Conservation (phyloP, 169 alveolate genomes). For the Cryptosporidium xiaoi region DNA sequence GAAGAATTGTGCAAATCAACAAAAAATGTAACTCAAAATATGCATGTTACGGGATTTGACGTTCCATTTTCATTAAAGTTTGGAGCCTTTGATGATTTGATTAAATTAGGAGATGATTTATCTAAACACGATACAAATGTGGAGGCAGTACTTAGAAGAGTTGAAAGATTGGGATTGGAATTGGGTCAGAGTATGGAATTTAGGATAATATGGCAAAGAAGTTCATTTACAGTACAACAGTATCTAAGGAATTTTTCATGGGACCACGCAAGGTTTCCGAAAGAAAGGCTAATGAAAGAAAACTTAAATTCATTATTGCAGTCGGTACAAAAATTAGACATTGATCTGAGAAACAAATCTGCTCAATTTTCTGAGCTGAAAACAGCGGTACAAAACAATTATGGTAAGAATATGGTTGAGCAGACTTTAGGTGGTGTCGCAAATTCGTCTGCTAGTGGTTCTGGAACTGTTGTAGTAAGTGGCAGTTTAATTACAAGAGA, state of each 20-base stretch:
- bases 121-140: conserved; percentile 84
- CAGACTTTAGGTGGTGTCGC: neutral
- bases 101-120: conserved; percentile 84
- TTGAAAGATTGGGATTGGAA: conserved; percentile 80
- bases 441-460: neutral
- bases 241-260: conserved; percentile 86
- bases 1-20: conserved; percentile 12
- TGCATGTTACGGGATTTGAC: conserved; percentile 80
- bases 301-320: conserved; percentile 84
- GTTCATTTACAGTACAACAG: conserved; percentile 82
- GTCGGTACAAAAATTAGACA: conserved; percentile 82
- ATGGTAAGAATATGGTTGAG: conserved; percentile 15
- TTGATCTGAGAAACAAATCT: conserved; percentile 84
- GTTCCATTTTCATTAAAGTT: conserved; percentile 85
- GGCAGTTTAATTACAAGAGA: conserved; percentile 76
- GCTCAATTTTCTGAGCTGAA: conserved; percentile 86
- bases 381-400: conserved; percentile 62
- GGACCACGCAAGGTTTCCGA: conserved; percentile 91
- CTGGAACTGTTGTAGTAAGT: conserved; percentile 11
- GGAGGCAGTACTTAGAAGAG: conserved; percentile 83
- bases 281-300: conserved; percentile 84
- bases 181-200: conserved; percentile 81
- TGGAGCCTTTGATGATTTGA: conserved; percentile 84
- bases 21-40: conserved; percentile 13
- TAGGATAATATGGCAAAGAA: conserved; percentile 82